Base-by-base conservation (phyloP, 108 stramenopile genomes). In the Cyclostephanos invisitatus region DNA sequence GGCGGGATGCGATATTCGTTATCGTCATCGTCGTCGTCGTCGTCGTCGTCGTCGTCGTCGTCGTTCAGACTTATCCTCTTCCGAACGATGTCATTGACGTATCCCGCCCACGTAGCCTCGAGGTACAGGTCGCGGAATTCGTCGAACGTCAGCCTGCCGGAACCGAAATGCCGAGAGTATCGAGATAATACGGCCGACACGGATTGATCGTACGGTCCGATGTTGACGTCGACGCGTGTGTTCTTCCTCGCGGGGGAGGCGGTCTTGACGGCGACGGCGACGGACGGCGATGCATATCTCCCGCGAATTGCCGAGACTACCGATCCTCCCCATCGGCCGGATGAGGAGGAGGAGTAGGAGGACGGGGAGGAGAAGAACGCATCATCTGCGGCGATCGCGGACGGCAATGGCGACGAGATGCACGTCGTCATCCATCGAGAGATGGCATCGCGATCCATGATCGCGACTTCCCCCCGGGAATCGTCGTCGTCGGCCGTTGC, bases 101-200 rank as follows among this genome's bases (percentile, higher is more conserved):
- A 66, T n/a, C 70, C 80, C 25, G 38, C 28, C 75, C 80, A 81
- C 32, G 89, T 59, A 11, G 85, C 69, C 29, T 73, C 70, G 32
- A 87, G 42, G 62, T 94, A 94, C 29, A 94, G 59, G 24, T 70
- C 55, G 38, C 74, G 55, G 54, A 94, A 89, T 54, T 90, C 82
- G 27, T 69, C 81, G 21, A 74, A 58, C 5, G 80, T 74, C 59
- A 94, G 66, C 32, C 68, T 32, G 27, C 92, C 92, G 20, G 77
- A 84, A 18, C 93, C 89, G 67, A 87, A 78, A 0, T 17, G 40
- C 0, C 68, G 28, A 38, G 60, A 74, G 42, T 87, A 91, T 25
- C 84, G 58, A 14, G 87, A 80, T 17, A 94, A 54, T 5, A 80
- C 72, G 5, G 59, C 67, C 35, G 77, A 57, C 18, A 94, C 80